Percentiles rank a stretch among this genome's conserved stretches.
These are phyloP conservation scores for Prunus mume DNA, from an alignment of 306 rosid species.

Conservation along the genomic window DNA sequence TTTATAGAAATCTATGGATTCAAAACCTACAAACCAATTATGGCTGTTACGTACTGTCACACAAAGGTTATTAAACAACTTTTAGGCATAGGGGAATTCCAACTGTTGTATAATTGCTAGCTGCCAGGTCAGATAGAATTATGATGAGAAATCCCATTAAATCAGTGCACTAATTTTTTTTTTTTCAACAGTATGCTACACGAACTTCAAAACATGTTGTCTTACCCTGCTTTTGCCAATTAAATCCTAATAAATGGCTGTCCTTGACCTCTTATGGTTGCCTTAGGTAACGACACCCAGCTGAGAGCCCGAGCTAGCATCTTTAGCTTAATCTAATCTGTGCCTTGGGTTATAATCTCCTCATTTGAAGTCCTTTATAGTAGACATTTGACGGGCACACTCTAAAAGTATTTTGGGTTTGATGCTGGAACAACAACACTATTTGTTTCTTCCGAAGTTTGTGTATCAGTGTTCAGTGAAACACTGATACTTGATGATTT, in stretches of 20 bases:
- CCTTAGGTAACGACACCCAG: background rate
- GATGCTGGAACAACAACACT: background rate
- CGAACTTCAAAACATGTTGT: background rate
- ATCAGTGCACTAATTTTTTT: background rate
- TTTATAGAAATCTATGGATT: no score
- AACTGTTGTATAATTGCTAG: no score
- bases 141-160: background rate
- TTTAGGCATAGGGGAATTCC: no score
- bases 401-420: background rate
- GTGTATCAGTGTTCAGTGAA: background rate
- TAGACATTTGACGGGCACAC: background rate
- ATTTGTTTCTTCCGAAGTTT: background rate
- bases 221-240: background rate
- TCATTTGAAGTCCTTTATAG: background rate
- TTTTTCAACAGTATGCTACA: background rate
- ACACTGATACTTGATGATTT: background rate
- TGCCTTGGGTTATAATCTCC: background rate
- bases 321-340: background rate
- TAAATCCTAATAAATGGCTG: background rate
- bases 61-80: no score
- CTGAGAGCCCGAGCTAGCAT: background rate
- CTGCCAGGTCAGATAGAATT: background rate
- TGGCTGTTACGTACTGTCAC: no score
- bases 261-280: background rate
- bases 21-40: no score